Evolutionary conservation across 345 rosid species (phyloP), one percentile per base, ranked within the genome.

Genomic region (Euclidium syriacum): DNA sequence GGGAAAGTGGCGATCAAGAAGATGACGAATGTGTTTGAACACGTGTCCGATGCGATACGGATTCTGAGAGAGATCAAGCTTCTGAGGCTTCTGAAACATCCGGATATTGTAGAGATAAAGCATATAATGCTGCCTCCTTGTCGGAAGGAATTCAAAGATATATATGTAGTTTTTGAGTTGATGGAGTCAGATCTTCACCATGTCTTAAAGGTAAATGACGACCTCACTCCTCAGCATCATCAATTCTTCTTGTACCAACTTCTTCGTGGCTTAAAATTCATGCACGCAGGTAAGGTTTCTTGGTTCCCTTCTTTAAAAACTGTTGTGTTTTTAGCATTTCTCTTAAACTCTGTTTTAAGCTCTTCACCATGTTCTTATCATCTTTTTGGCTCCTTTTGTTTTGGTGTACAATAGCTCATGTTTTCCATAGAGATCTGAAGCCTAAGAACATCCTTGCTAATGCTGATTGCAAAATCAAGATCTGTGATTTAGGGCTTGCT

Each of bases 121-220:
- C 99, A 94, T 35, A 90, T 94, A 20, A 90, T 94, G 99, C 97
- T 94, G 9, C 99, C 99, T 73, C 90, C 97, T 10, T 94, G 95
- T 17, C 83, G 82, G 58, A 84, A 91, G 68, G 99, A 94, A 50
- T 94, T 94, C 56, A 87, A 90, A 75, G 99, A 94, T 58, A 79
- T 94, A 5, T 90, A 84, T 80, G 96, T 94, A 0, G 95, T 92
- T 64, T 92, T 92, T 72, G 97, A 89, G 74, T 78, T 92, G 87
- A 94, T 94, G 99, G 99, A 94, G 70, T 87, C 99, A 11, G 97
- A 90, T 57, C 99, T 94, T 61, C 95, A 94, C 66, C 90, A 82
- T 63, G 99, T 94, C 22, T 83, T 90, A 27, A 85, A 84, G 82
- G 73, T 83, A 71, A 94, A 94, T 75, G 83, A 87, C 15, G 96